Evolutionary conservation across 2,329 filamentous ascomycete genomes (phyloP).

Genomic region (Trichoderma guizhouense): DNA sequence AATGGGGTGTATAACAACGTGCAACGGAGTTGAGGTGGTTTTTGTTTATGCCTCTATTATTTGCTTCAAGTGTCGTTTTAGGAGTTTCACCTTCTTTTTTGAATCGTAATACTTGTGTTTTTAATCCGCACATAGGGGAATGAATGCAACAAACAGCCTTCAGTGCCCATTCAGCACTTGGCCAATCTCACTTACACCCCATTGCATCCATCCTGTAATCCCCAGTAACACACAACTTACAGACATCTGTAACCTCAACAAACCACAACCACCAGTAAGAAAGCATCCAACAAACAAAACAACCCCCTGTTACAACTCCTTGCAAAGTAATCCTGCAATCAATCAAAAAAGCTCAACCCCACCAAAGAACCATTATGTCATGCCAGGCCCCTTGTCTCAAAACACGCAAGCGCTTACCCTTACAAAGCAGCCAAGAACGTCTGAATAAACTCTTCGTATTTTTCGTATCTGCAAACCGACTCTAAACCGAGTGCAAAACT

Average conservation of each 20-base stretch:
- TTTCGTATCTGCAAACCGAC: background rate
- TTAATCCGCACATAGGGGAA: background rate
- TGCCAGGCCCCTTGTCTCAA: background rate
- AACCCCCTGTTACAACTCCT: background rate
- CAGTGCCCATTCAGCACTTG: background rate
- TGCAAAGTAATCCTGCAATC: background rate
- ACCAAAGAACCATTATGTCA: background rate
- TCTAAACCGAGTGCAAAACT: background rate
- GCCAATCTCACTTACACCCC: background rate
- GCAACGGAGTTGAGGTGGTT: background rate
- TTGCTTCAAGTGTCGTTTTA: background rate
- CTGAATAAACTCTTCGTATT: constrained; percentile 10
- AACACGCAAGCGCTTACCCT: background rate
- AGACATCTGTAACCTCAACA: background rate
- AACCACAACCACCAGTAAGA: background rate
- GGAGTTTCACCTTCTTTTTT: background rate
- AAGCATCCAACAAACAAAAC: background rate
- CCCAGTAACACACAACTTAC: background rate
- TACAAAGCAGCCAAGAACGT: background rate
- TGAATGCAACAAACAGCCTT: background rate
- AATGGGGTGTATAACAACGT: background rate
- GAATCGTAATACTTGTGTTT: background rate
- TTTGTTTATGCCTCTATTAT: background rate
- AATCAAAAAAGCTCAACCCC: background rate
- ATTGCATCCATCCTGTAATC: background rate